These are phyloP conservation scores for Fomitopsis betulina DNA, from an alignment of 1,284 basidiomycete genomes.

Conservation along the genomic window DNA sequence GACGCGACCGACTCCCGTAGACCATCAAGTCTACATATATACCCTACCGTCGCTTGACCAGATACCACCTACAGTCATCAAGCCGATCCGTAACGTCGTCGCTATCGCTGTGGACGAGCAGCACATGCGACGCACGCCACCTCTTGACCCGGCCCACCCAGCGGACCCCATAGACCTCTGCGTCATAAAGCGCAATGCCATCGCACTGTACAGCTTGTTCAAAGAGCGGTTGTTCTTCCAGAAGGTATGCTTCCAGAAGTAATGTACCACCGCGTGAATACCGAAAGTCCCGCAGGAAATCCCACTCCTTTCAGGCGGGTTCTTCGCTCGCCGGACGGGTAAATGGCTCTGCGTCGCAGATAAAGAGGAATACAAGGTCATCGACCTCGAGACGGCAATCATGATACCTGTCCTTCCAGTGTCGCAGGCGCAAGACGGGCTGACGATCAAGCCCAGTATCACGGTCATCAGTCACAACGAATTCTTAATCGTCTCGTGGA, in stretches of 20 bases:
- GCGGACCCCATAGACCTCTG: constrained; percentile 70
- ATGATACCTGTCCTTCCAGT: constrained; percentile 74
- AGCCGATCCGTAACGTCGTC: constrained; percentile 75
- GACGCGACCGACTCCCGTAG: constrained; percentile 32
- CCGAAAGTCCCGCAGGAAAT: constrained; percentile 56
- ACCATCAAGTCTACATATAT: constrained; percentile 78
- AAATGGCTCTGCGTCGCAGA: constrained; percentile 74
- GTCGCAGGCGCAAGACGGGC: constrained; percentile 52
- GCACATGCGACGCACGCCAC: constrained; percentile 54
- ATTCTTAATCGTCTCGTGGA: constrained; percentile 78
- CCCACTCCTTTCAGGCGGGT: constrained; percentile 62
- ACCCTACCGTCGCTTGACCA: constrained; percentile 75
- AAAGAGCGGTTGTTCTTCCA: constrained; percentile 55
- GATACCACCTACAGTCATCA: constrained; percentile 52
- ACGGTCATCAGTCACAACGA: constrained; percentile 73
- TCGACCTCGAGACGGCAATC: constrained; percentile 68
- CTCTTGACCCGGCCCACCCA: constrained; percentile 34
- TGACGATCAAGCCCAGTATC: constrained; percentile 63
- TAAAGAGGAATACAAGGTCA: constrained; percentile 65
- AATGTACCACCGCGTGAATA: not conserved
- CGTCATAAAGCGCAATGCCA: constrained; percentile 66
- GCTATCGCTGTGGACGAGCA: constrained; percentile 79
- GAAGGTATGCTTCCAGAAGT: constrained; percentile 40
- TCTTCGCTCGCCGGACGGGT: constrained; percentile 61
- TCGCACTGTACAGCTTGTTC: constrained; percentile 66